These are phyloP conservation scores for Starmerella potacharoeniae DNA, from an alignment of 805 yeast genomes.

Conservation along the genomic window DNA sequence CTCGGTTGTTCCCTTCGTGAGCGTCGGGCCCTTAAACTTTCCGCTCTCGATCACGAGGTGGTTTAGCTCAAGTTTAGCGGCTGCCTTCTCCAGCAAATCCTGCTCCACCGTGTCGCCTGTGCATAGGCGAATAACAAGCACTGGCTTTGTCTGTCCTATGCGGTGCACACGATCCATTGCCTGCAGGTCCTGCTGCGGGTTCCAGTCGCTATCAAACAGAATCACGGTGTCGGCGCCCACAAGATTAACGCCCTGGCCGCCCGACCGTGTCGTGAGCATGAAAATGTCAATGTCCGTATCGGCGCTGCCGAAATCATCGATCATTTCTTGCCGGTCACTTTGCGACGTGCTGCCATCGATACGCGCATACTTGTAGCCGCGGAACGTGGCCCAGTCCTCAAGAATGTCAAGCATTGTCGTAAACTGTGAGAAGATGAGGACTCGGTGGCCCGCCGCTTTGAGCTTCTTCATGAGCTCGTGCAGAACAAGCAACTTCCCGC, in stretches of 20 bases:
- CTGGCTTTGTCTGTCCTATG: conserved; percentile 82
- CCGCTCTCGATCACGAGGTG: conserved; percentile 63
- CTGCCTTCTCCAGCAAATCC: conserved; percentile 63
- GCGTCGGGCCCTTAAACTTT: conserved; percentile 23
- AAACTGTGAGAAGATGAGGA: conserved; percentile 79
- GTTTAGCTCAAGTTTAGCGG: conserved; percentile 68
- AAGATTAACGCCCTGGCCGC: conserved; percentile 84
- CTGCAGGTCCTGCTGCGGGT: conserved; percentile 91
- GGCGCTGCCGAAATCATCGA: conserved; percentile 39
- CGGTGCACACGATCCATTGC: conserved; percentile 95
- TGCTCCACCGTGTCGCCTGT: conserved; percentile 76
- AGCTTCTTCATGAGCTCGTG: conserved; percentile 50
- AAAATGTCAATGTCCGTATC: conserved; percentile 39
- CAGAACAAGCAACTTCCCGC: conserved; percentile 64
- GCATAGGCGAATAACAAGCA: conserved; percentile 66
- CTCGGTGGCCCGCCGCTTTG: conserved; percentile 45
- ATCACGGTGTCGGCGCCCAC: conserved; percentile 83
- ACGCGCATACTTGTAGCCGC: conserved; percentile 40
- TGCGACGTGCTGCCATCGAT: conserved; percentile 70
- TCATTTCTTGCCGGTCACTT: conserved; percentile 51
- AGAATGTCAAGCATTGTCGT: conserved; percentile 70
- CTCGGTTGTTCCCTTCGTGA: conserved; percentile 6
- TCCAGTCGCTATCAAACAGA: conserved; percentile 90
- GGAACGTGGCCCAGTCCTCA: conserved; percentile 55
- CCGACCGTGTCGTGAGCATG: conserved; percentile 80